These are phyloP conservation scores for Penicillium taxi DNA, from an alignment of 495 filamentous ascomycete species.

Conservation along the genomic window DNA sequence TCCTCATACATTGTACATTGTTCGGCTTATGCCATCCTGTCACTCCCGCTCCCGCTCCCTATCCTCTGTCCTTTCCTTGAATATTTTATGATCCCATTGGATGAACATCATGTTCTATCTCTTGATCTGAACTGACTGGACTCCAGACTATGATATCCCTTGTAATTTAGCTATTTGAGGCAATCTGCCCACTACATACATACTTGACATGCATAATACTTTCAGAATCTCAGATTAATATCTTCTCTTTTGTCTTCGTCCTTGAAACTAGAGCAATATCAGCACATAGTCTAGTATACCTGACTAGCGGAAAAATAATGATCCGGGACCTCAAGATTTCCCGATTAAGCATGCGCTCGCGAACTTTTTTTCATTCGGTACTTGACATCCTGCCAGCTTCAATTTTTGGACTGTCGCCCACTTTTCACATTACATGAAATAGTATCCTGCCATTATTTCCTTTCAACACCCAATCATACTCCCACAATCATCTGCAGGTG, in stretches of 20 bases:
- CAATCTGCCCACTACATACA: constrained; percentile 9
- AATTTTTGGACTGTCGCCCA: constrained; percentile 1
- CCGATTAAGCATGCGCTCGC: constrained; percentile 22
- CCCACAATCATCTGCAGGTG: background rate
- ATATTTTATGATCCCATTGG: too few relatives aligned
- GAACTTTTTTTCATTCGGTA: constrained; percentile 9
- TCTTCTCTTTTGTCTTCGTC: background rate
- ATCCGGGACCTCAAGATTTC: constrained; percentile 31
- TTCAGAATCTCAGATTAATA: constrained; percentile 3
- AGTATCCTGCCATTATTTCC: background rate
- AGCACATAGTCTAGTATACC: background rate
- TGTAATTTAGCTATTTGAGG: constrained; percentile 36
- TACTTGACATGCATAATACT: constrained; percentile 11
- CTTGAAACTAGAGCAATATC: background rate
- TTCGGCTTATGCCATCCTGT: constrained; percentile 11
- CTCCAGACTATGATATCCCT: constrained; percentile 20
- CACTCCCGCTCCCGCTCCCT: constrained; percentile 9
- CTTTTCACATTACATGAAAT: background rate
- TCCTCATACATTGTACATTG: constrained; percentile 22
- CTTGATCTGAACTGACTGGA: constrained; percentile 17
- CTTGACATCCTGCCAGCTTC: constrained; percentile 8
- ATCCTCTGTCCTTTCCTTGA: constrained; percentile 4
- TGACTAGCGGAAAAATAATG: constrained; percentile 21
- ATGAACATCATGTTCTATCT: constrained; percentile 19
- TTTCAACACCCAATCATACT: too few relatives aligned